Evolutionary conservation across 257 asterid genomes (phyloP).

Genomic region (Fraxinus excelsior): DNA sequence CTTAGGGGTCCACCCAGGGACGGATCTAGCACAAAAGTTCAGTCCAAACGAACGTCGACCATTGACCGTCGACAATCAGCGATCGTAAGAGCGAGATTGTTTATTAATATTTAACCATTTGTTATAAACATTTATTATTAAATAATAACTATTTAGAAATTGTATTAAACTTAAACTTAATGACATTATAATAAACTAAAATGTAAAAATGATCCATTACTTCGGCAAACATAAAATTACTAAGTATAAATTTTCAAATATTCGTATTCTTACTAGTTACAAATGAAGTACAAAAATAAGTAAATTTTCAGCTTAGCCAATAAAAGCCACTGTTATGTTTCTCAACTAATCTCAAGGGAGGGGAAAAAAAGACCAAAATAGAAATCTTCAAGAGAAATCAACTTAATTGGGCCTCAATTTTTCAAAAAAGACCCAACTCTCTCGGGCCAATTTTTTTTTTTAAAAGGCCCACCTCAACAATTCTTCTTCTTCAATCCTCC

Average conservation of each 20-base stretch:
- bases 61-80: too few species aligned
- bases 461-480: too few species aligned
- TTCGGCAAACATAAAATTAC: background rate
- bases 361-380: background rate
- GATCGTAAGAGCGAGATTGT: too few species aligned
- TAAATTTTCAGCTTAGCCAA: background rate
- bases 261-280: background rate
- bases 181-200: background rate
- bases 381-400: background rate
- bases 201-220: background rate
- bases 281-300: background rate
- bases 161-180: background rate
- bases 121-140: background rate
- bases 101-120: too few species aligned
- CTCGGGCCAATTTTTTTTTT: too few species aligned
- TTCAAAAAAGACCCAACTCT: too few species aligned
- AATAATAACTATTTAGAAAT: background rate
- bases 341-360: background rate
- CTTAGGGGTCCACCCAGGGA: too few species aligned
- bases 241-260: background rate
- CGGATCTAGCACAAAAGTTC: too few species aligned
- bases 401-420: background rate
- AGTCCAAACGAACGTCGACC: too few species aligned
- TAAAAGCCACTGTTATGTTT: background rate
- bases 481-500: too few species aligned